Evolutionary conservation across 306 rosid species (phyloP).

Genomic region (Glycine soja): DNA sequence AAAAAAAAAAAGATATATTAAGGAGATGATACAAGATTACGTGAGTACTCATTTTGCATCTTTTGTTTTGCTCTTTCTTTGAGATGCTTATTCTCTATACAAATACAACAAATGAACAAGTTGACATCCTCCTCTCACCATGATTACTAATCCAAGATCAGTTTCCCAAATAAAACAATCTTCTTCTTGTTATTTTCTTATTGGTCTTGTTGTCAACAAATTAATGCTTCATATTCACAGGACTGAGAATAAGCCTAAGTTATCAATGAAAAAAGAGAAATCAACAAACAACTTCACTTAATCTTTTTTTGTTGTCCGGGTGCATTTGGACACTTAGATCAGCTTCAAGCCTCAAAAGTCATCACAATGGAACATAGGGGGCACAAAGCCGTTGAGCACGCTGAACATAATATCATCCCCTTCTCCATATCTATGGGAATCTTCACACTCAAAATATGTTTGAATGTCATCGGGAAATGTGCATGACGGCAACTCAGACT

Average conservation of each 20-base stretch:
- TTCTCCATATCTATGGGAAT: conserved; percentile 51
- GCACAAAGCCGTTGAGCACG: conserved; percentile 61
- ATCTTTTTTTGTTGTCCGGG: background rate
- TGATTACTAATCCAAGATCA: conserved; percentile 15
- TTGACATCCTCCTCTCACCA: background rate
- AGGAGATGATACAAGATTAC: conserved; percentile 3
- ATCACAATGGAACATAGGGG: conserved; percentile 64
- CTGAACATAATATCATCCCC: conserved; percentile 68
- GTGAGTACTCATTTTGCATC: conserved; percentile 29
- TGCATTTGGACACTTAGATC: background rate
- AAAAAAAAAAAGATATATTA: background rate
- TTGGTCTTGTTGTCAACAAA: conserved; percentile 3
- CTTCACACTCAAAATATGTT: conserved; percentile 78
- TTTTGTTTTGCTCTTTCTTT: background rate
- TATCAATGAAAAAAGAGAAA: conserved; percentile 18
- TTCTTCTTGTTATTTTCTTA: background rate
- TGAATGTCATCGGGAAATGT: conserved; percentile 82
- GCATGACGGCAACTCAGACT: conserved; percentile 47
- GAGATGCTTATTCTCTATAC: conserved; percentile 41
- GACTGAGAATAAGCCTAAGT: conserved; percentile 3
- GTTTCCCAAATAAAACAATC: background rate
- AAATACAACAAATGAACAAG: conserved; percentile 40
- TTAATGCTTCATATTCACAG: conserved; percentile 37
- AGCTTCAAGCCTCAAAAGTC: conserved; percentile 50
- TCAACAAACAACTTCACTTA: background rate